Base-by-base conservation (phyloP, 164 flowering plant genomes). In the Euptelea pleiosperma region DNA sequence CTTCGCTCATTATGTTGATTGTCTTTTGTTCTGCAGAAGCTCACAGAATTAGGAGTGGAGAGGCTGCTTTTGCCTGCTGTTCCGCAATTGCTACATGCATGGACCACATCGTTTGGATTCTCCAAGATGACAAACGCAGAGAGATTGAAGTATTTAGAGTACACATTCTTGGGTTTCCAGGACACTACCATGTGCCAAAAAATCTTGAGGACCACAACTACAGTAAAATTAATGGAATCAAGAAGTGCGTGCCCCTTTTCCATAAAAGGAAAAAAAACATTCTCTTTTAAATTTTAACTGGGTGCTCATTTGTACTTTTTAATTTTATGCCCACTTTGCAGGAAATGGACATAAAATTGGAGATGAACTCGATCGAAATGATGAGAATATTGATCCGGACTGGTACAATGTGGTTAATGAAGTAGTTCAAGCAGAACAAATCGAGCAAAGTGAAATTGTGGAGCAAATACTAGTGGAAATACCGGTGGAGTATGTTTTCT, bases 101-200 rank as follows among this genome's bases (percentile, higher is more conserved):
- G 99, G 99, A 83, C 80, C 9, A 54, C 61, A 40, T 70, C 91
- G 24, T 90, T 93, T 72, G 97, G 96, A 16, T 93, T 86, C 61
- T 69, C 87, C 19, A 56, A 52, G 65, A 73, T 90, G 83, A 58
- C 72, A 8, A 51, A 64, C 14, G 62, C 73, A 1, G 93, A 93
- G 53, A 86, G 83, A 73, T 60, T 75, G 39, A 44, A 81, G 43
- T 70, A 79, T 63, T 56, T 80, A 54, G 70, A 62, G 47, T 79
- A 64, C 51, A 81, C 80, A 33, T 86, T 90, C 75, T 63, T 93
- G 60, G 79, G 81, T 66, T 90, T 93, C 65, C 84, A 64, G 62
- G 93, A 66, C 8, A 86, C 97, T 1, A 29, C 65, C 6, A 73
- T 85, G 92, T 93, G 99, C 79, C 93, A 83, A 49, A 93, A 88